Conservation (phyloP, 768 basidiomycete genomes). For the Gloeopeniophorella convolvens region DNA sequence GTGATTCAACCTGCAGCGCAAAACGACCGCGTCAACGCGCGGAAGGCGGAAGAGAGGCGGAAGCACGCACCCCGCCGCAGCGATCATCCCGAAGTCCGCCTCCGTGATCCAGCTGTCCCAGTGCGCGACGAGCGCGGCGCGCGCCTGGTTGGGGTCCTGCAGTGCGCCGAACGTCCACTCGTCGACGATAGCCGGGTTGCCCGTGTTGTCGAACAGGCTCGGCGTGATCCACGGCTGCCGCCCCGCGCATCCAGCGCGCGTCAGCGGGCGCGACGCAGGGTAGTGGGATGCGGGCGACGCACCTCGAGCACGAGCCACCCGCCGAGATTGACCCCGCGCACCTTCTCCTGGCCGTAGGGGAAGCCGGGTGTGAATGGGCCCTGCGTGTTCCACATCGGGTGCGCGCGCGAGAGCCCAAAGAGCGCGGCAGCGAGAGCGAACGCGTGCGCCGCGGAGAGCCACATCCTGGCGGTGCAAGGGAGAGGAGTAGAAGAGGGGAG, state of each 20-base stretch:
- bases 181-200: conserved; percentile 51
- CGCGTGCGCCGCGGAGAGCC: conserved; percentile 18
- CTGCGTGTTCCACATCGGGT: not conserved
- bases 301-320: conserved; percentile 55
- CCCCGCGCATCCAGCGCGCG: not conserved
- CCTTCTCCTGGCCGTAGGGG: conserved; percentile 64
- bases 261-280: conserved; percentile 1
- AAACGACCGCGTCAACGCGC: conserved; percentile 8
- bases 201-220: conserved; percentile 64
- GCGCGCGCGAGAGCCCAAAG: conserved; percentile 23
- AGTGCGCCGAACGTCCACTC: conserved; percentile 73
- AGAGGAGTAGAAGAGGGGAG: conserved; percentile 9
- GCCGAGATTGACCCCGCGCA: conserved; percentile 82
- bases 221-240: conserved; percentile 71
- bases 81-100: conserved; percentile 67
- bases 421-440: conserved; percentile 28
- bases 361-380: conserved; percentile 45
- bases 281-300: conserved; percentile 14
- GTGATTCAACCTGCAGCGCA: conserved; percentile 60
- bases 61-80: conserved; percentile 58
- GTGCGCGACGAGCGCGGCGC: conserved; percentile 49
- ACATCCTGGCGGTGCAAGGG: conserved; percentile 13
- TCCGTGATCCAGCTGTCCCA: conserved; percentile 87
- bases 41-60: conserved; percentile 3
- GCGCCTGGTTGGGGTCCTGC: conserved; percentile 46